Evolutionary conservation across 169 alveolate species (phyloP), one percentile per base, ranked within the genome.

Genomic region (Plasmodium berghei): DNA sequence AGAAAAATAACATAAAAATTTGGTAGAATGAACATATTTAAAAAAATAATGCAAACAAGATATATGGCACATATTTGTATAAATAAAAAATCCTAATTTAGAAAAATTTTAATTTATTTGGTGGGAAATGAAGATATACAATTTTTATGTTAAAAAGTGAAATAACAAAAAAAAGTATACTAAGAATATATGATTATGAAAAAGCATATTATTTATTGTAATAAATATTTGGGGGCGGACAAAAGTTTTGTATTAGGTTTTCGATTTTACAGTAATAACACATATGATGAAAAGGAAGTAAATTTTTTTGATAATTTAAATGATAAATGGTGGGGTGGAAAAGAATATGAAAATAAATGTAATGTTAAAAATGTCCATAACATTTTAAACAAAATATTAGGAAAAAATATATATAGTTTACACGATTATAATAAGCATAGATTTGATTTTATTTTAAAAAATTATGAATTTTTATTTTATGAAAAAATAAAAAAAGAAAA

Each of bases 351-450:
- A 18, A 74, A 72, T 16, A 22, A 5, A 49, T 55, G 83, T 59
- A 34, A 0, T 34, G 5, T 34, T 34, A 34, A 34, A 2, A 34
- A 4, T 34, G 0, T 34, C 8, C 8, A 22, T 1, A 63, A 62
- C 9, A 34, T 74, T 46, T 66, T 74, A 6, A 40, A 62, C n/a
- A 63, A 62, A 28, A 12, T 74, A 16, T 20, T 66, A n/a, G 88
- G 88, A n/a, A 66, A n/a, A 48, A 49, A 74, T 54, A 46, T 52
- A 10, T 55, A 74, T 55, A 74, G 88, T 40, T 66, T 74, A 24
- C 88, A 74, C 40, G 88, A 74, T 55, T 74, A 74, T 62, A 74
- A 74, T 54, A 74, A 62, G 24, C 52, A 62, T 16, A 61, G 88
- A 22, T 74, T 74, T 26, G 48, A 74, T 55, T 74, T 74, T 49